phyloP scores from a whole-genome alignment of 2,329 filamentous ascomycete genomes.

The Paecilomyces sp. region DNA sequence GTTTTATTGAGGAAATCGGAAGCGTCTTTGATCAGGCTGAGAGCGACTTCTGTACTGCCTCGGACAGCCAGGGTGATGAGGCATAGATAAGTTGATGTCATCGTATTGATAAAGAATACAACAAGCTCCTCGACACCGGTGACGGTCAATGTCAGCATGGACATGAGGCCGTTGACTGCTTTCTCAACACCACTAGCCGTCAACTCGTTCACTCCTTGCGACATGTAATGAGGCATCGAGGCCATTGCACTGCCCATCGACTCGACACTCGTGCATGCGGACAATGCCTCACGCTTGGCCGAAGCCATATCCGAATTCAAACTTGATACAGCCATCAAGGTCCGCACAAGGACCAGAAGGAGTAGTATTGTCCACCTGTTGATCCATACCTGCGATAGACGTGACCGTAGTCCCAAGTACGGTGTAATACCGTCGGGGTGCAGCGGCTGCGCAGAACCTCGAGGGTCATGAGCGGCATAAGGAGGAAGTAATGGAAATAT shows the following conservation, averaged over 20 bases:
- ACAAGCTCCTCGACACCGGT: slow-evolving; percentile 81
- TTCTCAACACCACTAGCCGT: slow-evolving; percentile 73
- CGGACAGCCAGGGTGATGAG: slow-evolving; percentile 77
- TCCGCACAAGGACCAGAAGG: slow-evolving; percentile 72
- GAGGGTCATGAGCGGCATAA: slow-evolving; percentile 35
- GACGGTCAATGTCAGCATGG: slow-evolving; percentile 69
- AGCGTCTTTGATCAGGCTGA: slow-evolving; percentile 55
- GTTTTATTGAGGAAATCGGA: slow-evolving; percentile 54
- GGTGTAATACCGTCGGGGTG: slow-evolving; percentile 70
- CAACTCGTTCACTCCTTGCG: slow-evolving; percentile 78
- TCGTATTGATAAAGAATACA: slow-evolving; percentile 85
- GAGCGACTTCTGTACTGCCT: slow-evolving; percentile 66
- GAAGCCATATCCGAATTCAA: slow-evolving; percentile 67
- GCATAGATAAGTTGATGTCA: slow-evolving; percentile 85
- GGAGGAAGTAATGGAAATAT: slow-evolving; percentile 33
- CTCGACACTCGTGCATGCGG: slow-evolving; percentile 87
- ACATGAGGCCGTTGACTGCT: slow-evolving; percentile 71
- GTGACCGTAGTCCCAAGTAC: slow-evolving; percentile 81
- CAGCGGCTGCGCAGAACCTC: slow-evolving; percentile 49
- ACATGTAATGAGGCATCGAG: slow-evolving; percentile 95
- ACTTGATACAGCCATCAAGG: slow-evolving; percentile 66
- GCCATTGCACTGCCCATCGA: slow-evolving; percentile 91
- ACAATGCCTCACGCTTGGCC: slow-evolving; percentile 74
- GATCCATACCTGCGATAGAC: slow-evolving; percentile 93
- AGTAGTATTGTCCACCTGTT: slow-evolving; percentile 94